Evolutionary conservation across 768 basidiomycete genomes (phyloP).

Genomic region (Lactarius deliciosus): DNA sequence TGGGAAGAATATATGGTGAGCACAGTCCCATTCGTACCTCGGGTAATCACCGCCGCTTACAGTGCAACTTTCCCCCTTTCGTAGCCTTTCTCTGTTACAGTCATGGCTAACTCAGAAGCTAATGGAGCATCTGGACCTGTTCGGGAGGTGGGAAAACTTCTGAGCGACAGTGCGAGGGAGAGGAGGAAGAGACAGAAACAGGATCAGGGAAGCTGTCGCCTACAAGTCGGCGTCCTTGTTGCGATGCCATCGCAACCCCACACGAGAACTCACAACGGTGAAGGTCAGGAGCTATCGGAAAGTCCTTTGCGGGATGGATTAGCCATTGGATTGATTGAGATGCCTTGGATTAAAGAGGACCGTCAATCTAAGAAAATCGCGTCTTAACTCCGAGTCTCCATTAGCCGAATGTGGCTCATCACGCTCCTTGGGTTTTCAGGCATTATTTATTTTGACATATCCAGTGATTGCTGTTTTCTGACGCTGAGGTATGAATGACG

Average conservation of each 20-base stretch:
- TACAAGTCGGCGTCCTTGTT: constrained; percentile 28
- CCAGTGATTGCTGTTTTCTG: too few species aligned
- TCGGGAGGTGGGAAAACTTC: neutral
- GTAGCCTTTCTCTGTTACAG: constrained; percentile 17
- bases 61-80: neutral
- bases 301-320: constrained; percentile 4
- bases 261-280: neutral
- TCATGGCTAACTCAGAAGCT: neutral
- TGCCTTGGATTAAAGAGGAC: constrained; percentile 17
- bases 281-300: too few species aligned
- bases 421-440: neutral
- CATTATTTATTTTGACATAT: too few species aligned
- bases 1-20: constrained; percentile 23
- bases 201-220: neutral
- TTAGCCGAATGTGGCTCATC: neutral
- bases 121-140: neutral
- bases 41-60: neutral
- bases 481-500: too few species aligned
- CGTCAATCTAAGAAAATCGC: neutral
- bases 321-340: constrained; percentile 17
- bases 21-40: neutral
- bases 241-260: constrained; percentile 27
- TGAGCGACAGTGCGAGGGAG: neutral
- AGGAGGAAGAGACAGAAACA: neutral
- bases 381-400: neutral